Evolutionary conservation across 441 rosid species (phyloP).

Genomic region (Daphne laureola): DNA sequence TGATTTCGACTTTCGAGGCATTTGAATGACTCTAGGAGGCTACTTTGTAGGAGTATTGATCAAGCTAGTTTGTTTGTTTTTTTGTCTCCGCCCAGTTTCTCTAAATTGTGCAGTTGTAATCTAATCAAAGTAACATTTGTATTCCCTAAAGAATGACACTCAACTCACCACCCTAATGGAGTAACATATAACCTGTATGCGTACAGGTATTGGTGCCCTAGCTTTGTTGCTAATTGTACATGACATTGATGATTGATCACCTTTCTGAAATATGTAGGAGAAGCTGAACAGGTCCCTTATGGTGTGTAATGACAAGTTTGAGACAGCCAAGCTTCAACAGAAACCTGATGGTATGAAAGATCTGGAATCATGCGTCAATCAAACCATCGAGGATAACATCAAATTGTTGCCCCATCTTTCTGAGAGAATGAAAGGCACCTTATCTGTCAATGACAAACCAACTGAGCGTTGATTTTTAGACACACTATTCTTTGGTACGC

Average conservation of each 20-base stretch:
- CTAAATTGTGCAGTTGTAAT: no score
- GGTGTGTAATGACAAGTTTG: conserved; percentile 89
- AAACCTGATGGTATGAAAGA: conserved; percentile 33
- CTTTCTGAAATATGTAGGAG: conserved; percentile 46
- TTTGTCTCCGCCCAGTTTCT: no score
- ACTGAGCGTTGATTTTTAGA: conserved; percentile 4
- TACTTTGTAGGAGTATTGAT: no score
- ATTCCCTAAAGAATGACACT: no score
- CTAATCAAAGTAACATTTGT: no score
- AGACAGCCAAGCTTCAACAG: conserved; percentile 57
- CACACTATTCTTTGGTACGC: background rate
- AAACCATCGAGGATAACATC: conserved; percentile 51
- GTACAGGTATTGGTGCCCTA: no score
- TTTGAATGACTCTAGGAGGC: no score
- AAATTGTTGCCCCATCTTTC: conserved; percentile 58
- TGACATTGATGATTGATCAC: background rate
- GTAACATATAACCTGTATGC: no score
- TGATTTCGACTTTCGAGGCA: no score
- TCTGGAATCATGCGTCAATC: conserved; percentile 69
- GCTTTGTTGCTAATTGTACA: no score
- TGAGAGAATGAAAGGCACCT: conserved; percentile 41
- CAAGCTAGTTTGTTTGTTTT: no score
- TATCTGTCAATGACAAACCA: conserved; percentile 34
- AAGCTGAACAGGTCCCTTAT: conserved; percentile 66
- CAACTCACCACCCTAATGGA: no score